Conservation (phyloP, 306 rosid genomes). For the Castanea crenata region DNA sequence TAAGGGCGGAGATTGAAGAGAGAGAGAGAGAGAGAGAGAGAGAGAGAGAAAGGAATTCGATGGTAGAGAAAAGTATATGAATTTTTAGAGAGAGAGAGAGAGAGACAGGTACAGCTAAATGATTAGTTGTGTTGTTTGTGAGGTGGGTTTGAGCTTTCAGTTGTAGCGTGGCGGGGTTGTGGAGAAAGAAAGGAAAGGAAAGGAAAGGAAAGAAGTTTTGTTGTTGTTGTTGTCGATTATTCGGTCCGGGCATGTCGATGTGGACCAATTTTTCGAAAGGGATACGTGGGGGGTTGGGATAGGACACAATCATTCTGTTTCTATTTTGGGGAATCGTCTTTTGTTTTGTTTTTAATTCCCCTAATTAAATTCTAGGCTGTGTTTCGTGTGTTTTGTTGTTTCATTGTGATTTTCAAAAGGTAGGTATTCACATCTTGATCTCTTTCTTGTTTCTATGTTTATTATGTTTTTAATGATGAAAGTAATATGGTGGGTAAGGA, state of each 20-base stretch:
- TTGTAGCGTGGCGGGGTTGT: neutral
- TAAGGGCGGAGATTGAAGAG: constrained; percentile 24
- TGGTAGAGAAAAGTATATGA: neutral
- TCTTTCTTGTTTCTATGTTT: no score
- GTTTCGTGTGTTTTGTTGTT: no score
- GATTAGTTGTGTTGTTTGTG: neutral
- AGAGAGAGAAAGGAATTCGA: neutral
- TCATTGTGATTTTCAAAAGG: no score
- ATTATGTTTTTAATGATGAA: no score
- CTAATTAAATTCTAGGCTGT: no score
- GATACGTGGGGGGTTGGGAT: neutral
- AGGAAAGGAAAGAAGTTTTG: no score
- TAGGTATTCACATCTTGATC: no score
- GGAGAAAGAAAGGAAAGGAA: neutral
- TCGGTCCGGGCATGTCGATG: neutral
- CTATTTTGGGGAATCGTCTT: neutral
- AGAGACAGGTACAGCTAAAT: constrained; percentile 9
- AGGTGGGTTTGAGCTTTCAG: neutral
- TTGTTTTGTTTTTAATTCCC: no score
- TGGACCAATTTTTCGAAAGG: neutral
- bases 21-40: no score
- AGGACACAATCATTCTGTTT: neutral
- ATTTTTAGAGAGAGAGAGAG: neutral
- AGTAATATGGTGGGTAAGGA: no score
- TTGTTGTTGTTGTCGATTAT: neutral